Evolutionary conservation across 768 basidiomycete species (phyloP), one percentile per base, ranked within the genome.

Genomic region (Podaxis pistillaris): DNA sequence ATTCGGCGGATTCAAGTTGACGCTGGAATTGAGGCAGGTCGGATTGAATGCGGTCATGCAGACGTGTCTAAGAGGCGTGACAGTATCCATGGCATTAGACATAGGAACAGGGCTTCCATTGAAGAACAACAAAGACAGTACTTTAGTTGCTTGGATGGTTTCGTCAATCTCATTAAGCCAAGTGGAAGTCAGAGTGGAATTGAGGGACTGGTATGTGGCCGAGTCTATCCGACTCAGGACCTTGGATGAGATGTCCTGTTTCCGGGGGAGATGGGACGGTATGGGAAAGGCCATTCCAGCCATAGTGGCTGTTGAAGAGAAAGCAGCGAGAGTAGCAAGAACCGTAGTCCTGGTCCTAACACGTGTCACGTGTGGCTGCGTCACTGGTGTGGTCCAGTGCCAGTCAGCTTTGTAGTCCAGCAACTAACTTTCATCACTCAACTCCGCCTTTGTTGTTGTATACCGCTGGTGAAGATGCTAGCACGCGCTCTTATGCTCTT

Each of bases 141-240:
- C 94, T 80, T 92, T 91, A 11, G 90, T 92, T 38, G 78, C 76
- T 24, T 75, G 75, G 63, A 95, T 90, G 12, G 87, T 85, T 51
- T 83, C 80, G 66, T 95, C 86, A 30, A 96, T 79, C 70, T 91
- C 89, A 0, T 75, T 70, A 41, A 91, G 75, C 90, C 91, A 94
- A 62, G 85, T 86, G 33, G 82, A 76, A 12, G 87, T 88, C 56
- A 89, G 70, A 37, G 79, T 68, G 44, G 89, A 83, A 66, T 79
- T 86, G 38, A 94, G 72, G 1, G 86, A 77, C 66, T 85, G 77
- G 64, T 76, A 74, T 7, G 84, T 83, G 9, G 85, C 83, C 30
- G 84, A 79, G 64, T 90, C 88, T 33, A 94, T 79, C 71, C 86
- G 88, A 52, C 83, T 81, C 50, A 94, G 80, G 44, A 93, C 84